A percentile compares a stretch with the other conserved stretches of the same genome.
These are phyloP conservation scores for Glycine tomentella DNA, from an alignment of 306 rosid species.

Conservation along the genomic window DNA sequence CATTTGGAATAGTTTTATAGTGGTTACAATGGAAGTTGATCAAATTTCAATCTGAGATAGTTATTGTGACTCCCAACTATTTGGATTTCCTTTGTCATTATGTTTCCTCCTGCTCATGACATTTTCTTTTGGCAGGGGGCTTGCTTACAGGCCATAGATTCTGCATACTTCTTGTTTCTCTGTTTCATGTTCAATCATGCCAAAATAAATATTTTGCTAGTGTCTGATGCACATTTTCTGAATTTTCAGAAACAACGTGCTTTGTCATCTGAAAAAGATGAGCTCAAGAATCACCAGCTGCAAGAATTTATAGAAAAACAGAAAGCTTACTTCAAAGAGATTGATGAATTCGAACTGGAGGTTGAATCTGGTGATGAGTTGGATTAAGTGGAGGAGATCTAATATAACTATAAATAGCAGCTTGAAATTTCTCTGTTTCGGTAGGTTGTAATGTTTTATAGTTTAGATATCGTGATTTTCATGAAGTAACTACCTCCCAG, in stretches of 20 bases:
- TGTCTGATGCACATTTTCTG: constrained; percentile 39
- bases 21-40: constrained; percentile 10
- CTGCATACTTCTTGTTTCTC: constrained; percentile 3
- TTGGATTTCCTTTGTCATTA: neutral
- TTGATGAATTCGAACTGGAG: constrained; percentile 73
- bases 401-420: constrained; percentile 36
- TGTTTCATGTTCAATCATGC: constrained; percentile 7
- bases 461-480: constrained; percentile 33
- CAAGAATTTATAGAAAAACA: constrained; percentile 66
- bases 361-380: constrained; percentile 53
- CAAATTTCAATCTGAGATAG: constrained; percentile 13
- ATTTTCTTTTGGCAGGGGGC: neutral
- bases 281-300: constrained; percentile 38
- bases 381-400: constrained; percentile 49
- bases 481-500: too few species aligned
- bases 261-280: constrained; percentile 31
- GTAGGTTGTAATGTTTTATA: constrained; percentile 47
- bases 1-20: neutral
- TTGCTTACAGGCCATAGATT: neutral
- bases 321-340: constrained; percentile 66
- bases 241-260: constrained; percentile 61
- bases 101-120: neutral
- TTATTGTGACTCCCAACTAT: constrained; percentile 6
- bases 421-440: constrained; percentile 26
- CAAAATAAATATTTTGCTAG: constrained; percentile 39